phyloP scores from a whole-genome alignment of 2,329 filamentous ascomycete genomes.

The Ceratocystis alfenasii region DNA sequence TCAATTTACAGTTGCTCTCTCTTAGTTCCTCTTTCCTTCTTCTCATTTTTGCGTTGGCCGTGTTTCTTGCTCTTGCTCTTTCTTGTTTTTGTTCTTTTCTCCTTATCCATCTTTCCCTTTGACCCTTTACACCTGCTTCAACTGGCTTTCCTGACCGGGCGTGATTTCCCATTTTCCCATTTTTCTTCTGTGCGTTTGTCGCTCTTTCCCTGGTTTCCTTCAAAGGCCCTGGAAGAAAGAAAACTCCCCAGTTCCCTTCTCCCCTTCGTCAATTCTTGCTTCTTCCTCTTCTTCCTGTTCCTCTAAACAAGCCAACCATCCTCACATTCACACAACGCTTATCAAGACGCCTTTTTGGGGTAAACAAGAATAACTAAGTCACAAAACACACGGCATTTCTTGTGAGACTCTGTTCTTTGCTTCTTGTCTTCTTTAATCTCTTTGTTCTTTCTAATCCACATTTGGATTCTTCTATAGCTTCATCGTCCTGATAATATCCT shows the following conservation, averaged over 20 bases:
- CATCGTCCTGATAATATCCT: neutral
- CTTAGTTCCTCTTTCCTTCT: conserved; percentile 23
- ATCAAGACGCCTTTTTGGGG: neutral
- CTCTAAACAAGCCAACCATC: neutral
- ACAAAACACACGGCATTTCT: neutral
- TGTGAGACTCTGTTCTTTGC: neutral
- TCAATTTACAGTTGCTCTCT: conserved; percentile 15
- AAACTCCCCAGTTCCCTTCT: conserved; percentile 16
- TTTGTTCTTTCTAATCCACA: neutral
- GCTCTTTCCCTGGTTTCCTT: conserved; percentile 13
- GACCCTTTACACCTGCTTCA: conserved; percentile 25
- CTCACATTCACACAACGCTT: neutral
- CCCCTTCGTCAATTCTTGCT: conserved; percentile 11
- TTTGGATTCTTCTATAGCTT: neutral
- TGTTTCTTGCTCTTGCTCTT: neutral
- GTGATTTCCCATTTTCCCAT: conserved; percentile 22
- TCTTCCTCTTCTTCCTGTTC: conserved; percentile 9
- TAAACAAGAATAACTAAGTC: neutral
- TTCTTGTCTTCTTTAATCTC: neutral
- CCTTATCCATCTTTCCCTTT: conserved; percentile 21
- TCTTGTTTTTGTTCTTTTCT: conserved; percentile 22
- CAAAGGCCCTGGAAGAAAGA: conserved; percentile 14
- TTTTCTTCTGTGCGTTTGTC: conserved; percentile 22
- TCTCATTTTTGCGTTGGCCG: conserved; percentile 18
- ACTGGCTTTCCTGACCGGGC: conserved; percentile 6